Percentiles rank a stretch among this genome's conserved stretches.
phyloP scores from a whole-genome alignment of 2,329 filamentous ascomycete species.

The Hawksworthiomyces lignivorus region DNA sequence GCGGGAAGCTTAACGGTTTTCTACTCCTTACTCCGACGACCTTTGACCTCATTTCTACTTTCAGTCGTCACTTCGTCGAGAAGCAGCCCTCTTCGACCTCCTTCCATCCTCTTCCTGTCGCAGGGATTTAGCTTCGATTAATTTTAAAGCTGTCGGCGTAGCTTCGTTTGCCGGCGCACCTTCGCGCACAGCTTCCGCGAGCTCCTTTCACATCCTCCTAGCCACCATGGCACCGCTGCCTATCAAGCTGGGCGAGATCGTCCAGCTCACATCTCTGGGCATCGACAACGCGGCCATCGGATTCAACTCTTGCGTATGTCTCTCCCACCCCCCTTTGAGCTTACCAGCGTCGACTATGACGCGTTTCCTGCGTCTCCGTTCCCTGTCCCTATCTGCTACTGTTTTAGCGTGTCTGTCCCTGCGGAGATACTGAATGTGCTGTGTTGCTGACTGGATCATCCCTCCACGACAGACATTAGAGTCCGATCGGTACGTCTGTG shows the following conservation, averaged over 20 bases:
- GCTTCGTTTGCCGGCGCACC: constrained; percentile 3
- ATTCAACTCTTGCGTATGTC: constrained; percentile 77
- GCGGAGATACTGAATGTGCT: too few relatives aligned
- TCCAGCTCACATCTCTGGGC: constrained; percentile 30
- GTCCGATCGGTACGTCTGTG: constrained; percentile 93
- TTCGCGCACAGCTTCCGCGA: not conserved
- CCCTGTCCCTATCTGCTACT: too few relatives aligned
- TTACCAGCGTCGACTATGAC: too few relatives aligned
- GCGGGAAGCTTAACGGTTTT: constrained; percentile 10
- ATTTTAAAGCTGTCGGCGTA: not conserved
- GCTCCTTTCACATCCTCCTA: not conserved
- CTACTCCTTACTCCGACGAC: too few relatives aligned
- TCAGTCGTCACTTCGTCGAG: constrained; percentile 1
- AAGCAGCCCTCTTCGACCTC: not conserved
- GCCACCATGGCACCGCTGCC: constrained; percentile 29
- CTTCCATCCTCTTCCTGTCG: not conserved
- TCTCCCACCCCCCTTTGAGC: constrained; percentile 7
- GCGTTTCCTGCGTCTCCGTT: too few relatives aligned
- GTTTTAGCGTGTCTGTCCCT: too few relatives aligned
- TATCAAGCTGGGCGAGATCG: constrained; percentile 34
- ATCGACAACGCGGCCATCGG: constrained; percentile 50
- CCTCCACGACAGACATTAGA: constrained; percentile 71
- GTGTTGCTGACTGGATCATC: constrained; percentile 11
- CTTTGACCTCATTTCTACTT: too few relatives aligned
- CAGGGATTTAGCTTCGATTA: too few relatives aligned